Evolutionary conservation across 345 rosid species (phyloP).

Genomic region (Isatis tinctoria): DNA sequence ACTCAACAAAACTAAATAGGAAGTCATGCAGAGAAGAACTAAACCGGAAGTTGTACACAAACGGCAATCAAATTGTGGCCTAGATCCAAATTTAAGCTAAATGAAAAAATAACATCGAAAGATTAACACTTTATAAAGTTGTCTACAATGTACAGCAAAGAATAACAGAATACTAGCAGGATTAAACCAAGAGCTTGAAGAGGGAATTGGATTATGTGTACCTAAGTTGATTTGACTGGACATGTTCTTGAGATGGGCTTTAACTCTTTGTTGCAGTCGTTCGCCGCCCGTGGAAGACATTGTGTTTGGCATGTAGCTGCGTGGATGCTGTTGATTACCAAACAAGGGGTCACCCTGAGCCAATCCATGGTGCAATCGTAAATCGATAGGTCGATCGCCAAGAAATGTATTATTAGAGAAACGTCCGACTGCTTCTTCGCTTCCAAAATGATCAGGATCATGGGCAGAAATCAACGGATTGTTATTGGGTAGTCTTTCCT

Average conservation of each 20-base stretch:
- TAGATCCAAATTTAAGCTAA: background rate
- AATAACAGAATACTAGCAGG: background rate
- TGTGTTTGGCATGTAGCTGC: conserved; percentile 43
- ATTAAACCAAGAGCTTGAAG: conserved; percentile 3
- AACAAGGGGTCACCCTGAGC: conserved; percentile 34
- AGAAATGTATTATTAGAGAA: conserved; percentile 17
- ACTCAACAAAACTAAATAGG: background rate
- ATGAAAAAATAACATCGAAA: background rate
- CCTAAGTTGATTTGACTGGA: conserved; percentile 62
- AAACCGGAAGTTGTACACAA: background rate
- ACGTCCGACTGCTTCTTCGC: conserved; percentile 36
- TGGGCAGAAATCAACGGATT: conserved; percentile 39
- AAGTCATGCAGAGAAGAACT: background rate
- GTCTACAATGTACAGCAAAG: background rate
- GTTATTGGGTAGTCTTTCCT: conserved; percentile 40
- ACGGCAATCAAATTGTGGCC: background rate
- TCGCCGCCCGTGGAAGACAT: conserved; percentile 47
- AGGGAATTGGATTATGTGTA: conserved; percentile 27
- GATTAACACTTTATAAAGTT: background rate
- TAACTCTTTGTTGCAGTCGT: conserved; percentile 66
- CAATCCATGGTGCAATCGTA: conserved; percentile 52
- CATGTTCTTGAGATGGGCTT: conserved; percentile 64
- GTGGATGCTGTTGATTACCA: conserved; percentile 39
- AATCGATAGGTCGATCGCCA: conserved; percentile 33
- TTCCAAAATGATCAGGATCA: conserved; percentile 44